Percentiles rank a stretch among this genome's conserved stretches.
phyloP scores from a whole-genome alignment of 257 asterid species.

The Solanum sejunctum region DNA sequence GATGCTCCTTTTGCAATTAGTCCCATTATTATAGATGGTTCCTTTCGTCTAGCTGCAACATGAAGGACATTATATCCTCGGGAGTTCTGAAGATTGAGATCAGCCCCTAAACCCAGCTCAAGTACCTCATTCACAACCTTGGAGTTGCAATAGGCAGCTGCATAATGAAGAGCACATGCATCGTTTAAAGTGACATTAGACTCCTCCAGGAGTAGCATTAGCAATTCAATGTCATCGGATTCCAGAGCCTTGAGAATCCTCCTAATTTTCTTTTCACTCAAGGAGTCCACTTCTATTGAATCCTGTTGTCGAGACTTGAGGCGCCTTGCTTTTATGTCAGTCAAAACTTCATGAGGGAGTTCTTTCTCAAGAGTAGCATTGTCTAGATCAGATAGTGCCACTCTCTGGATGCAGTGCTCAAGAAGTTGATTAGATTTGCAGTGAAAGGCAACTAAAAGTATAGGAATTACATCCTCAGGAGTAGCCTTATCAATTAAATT shows the following conservation, averaged over 20 bases:
- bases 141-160: constrained; percentile 69
- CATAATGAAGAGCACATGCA: constrained; percentile 76
- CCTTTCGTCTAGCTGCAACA: constrained; percentile 86
- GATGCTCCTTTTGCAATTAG: constrained; percentile 48
- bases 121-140: constrained; percentile 57
- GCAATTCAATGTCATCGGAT: constrained; percentile 57
- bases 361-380: constrained; percentile 52
- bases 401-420: constrained; percentile 34
- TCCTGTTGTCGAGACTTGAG: constrained; percentile 22
- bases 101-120: constrained; percentile 27
- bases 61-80: constrained; percentile 76
- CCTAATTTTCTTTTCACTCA: constrained; percentile 35
- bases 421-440: constrained; percentile 38
- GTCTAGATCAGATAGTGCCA: constrained; percentile 57
- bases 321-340: constrained; percentile 32
- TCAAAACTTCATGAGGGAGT: constrained; percentile 39
- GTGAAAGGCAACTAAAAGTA: constrained; percentile 51
- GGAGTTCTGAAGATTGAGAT: constrained; percentile 49
- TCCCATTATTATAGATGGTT: constrained; percentile 41
- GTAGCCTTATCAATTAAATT: constrained; percentile 62
- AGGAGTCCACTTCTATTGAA: constrained; percentile 20
- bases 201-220: constrained; percentile 53
- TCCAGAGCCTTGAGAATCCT: constrained; percentile 69
- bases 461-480: constrained; percentile 69
- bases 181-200: constrained; percentile 53